Percentiles rank a stretch among this genome's conserved stretches.
Conservation (phyloP, 208 protist genomes). For the Wallacemonas sp. region DNA sequence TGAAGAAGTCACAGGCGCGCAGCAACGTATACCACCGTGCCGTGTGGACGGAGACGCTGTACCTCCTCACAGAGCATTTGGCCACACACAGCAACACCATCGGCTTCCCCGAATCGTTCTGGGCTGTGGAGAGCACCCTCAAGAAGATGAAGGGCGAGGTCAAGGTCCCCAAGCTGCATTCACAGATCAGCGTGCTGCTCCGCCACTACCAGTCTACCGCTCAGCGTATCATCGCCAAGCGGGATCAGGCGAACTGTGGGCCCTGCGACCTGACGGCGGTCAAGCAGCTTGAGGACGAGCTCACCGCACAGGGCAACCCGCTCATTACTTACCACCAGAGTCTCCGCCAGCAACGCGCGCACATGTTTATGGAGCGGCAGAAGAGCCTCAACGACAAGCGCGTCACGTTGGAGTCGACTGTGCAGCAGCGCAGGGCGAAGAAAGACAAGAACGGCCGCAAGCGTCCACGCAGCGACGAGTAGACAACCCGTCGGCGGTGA, state of each 20-base stretch:
- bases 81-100: slow-evolving; percentile 82
- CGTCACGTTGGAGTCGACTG: slow-evolving; percentile 67
- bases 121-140: slow-evolving; percentile 82
- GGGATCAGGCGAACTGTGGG: slow-evolving; percentile 74
- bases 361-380: slow-evolving; percentile 64
- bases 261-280: slow-evolving; percentile 79
- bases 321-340: slow-evolving; percentile 63
- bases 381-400: slow-evolving; percentile 51
- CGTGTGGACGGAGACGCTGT: slow-evolving; percentile 79
- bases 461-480: slow-evolving; percentile 13
- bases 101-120: slow-evolving; percentile 94
- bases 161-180: slow-evolving; percentile 80
- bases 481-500: no score
- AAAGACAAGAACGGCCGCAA: slow-evolving; percentile 26
- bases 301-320: slow-evolving; percentile 47
- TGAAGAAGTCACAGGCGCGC: slow-evolving; percentile 86
- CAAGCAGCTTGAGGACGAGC: slow-evolving; percentile 81
- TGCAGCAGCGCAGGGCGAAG: slow-evolving; percentile 33
- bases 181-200: slow-evolving; percentile 68
- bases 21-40: slow-evolving; percentile 67
- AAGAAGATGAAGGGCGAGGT: slow-evolving; percentile 82
- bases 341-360: slow-evolving; percentile 78
- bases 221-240: slow-evolving; percentile 59
- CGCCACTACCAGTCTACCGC: slow-evolving; percentile 73
- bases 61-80: slow-evolving; percentile 88